Conservation (phyloP, 2,329 filamentous ascomycete genomes). For the Graphilbum sp. region DNA sequence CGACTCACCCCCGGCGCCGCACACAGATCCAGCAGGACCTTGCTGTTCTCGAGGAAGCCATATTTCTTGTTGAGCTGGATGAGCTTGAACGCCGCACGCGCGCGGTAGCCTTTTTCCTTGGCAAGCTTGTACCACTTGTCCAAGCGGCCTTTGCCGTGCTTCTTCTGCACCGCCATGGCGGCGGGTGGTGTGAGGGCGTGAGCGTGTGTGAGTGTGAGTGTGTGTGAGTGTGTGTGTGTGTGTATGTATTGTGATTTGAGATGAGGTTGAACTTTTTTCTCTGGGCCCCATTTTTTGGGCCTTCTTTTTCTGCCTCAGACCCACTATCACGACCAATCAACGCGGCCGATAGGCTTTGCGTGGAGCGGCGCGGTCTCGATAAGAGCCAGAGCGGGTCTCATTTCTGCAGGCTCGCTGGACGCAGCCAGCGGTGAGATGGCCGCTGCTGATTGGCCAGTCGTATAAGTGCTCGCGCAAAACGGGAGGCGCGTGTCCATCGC, state of each 20-base stretch:
- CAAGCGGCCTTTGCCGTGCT: conserved; percentile 94
- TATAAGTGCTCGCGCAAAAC: conserved; percentile 7
- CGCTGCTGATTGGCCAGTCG: conserved; percentile 4
- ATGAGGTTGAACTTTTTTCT: not conserved
- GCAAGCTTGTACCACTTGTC: conserved; percentile 99
- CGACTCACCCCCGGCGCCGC: conserved; percentile 74
- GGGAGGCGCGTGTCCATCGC: conserved; percentile 7
- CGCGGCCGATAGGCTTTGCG: conserved; percentile 1
- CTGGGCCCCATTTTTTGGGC: too few species aligned
- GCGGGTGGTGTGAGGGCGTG: not conserved
- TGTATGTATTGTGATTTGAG: too few species aligned
- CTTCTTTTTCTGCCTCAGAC: not conserved
- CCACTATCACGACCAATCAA: conserved; percentile 1
- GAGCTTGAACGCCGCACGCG: conserved; percentile 91
- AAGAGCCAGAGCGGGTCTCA: not conserved
- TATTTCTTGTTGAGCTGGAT: conserved; percentile 99
- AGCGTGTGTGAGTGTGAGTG: not conserved
- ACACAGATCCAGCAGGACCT: conserved; percentile 91
- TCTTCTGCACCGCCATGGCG: conserved; percentile 90
- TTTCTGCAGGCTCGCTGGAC: too few species aligned
- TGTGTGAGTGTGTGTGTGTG: not conserved
- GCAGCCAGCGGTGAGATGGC: not conserved
- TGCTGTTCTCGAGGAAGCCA: conserved; percentile 93
- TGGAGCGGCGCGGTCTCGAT: conserved; percentile 3
- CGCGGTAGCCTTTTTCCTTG: conserved; percentile 95